Evolutionary conservation across 2,329 filamentous ascomycete genomes (phyloP).

Genomic region (Cadophora gregata): DNA sequence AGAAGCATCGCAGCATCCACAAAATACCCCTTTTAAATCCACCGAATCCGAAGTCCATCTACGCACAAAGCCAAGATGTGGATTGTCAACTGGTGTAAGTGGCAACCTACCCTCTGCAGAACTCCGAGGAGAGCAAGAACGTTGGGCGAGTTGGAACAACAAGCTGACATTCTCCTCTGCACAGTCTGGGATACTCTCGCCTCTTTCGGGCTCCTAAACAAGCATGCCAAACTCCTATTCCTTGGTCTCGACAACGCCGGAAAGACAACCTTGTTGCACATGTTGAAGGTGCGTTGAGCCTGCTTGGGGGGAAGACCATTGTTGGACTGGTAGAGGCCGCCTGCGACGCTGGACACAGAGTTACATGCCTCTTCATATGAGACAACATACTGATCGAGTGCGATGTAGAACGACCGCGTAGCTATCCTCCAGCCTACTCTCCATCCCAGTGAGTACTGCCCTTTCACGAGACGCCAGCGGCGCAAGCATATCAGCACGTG

Average conservation of each 20-base stretch:
- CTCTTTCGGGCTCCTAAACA: constrained; percentile 87
- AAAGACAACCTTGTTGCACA: constrained; percentile 92
- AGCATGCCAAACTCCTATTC: constrained; percentile 94
- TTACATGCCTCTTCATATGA: constrained; percentile 12
- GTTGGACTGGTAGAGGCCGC: constrained; percentile 7
- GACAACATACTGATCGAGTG: constrained; percentile 29
- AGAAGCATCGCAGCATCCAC: constrained; percentile 4
- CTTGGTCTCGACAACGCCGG: constrained; percentile 93
- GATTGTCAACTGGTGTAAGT: constrained; percentile 95
- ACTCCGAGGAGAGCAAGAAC: background rate
- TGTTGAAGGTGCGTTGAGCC: constrained; percentile 77
- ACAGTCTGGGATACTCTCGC: constrained; percentile 89
- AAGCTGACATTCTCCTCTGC: constrained; percentile 42
- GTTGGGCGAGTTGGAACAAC: background rate
- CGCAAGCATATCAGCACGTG: constrained; percentile 27
- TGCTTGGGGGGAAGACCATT: background rate
- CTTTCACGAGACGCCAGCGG: background rate
- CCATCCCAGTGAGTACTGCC: constrained; percentile 72
- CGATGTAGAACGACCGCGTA: constrained; percentile 81
- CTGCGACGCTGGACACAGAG: constrained; percentile 13
- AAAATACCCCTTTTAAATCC: background rate
- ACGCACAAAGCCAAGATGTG: constrained; percentile 64
- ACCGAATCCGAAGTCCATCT: constrained; percentile 11
- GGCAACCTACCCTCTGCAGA: constrained; percentile 12
- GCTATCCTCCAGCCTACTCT: constrained; percentile 89